Evolutionary conservation across 345 rosid genomes (phyloP), one percentile per base, ranked within the genome.

Genomic region (Noccaea caerulescens): DNA sequence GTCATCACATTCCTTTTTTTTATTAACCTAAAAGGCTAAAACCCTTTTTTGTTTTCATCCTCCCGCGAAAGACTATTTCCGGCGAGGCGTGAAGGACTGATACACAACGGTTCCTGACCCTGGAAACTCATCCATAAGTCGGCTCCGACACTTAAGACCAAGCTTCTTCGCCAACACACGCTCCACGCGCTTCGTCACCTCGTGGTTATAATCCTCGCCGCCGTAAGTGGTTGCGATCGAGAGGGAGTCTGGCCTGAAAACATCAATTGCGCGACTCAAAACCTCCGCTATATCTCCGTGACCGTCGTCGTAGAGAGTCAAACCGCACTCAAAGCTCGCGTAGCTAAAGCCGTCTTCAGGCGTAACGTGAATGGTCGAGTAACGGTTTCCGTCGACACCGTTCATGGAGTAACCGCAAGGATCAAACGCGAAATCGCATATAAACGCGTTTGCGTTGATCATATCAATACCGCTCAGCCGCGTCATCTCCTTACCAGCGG

Each of bases 341-440:
- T 95, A 95, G 83, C 98, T 92, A 56, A 80, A 92, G 3, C 98
- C 99, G 38, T 87, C 98, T 74, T 95, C 99, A 0, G 99, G 99
- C 0, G 99, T 94, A 18, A 94, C 99, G 64, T 94, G 99, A 30
- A 94, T 92, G 3, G 99, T 94, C 0, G 99, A 94, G 88, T 94
- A 94, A 14, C 96, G 86, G n/a, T 89, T 89, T 0, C 87, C 83
- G 53, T 88, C 90, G 37, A 95, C 84, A 63, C 97, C 96, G 9
- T 95, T 95, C 99, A 95, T 95, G 10, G 99, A 95, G 81, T 95
- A 95, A 0, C 99, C 99, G 46, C 99, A 95, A 0, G 99, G 99
- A 54, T 95, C 98, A 58, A 95, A 95, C 3, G 86, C 99, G 25
- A 89, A 95, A 44, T 95, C 99, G 39, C 99, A 88, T 1, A 94